phyloP scores from a whole-genome alignment of 106 monocot species.

The Ottelia alismoides region DNA sequence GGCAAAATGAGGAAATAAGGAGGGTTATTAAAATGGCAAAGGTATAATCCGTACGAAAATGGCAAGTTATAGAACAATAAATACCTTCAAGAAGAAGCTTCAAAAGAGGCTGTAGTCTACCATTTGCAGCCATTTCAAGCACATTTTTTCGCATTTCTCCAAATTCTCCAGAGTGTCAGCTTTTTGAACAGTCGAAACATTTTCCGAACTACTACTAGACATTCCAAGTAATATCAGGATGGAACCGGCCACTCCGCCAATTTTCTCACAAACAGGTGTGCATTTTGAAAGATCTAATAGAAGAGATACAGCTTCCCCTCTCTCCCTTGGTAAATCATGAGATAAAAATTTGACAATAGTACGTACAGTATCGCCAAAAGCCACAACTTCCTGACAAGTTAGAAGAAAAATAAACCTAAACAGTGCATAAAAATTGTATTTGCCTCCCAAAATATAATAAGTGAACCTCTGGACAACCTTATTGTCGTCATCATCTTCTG shows the following conservation, averaged over 20 bases:
- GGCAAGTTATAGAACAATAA: too few relatives aligned
- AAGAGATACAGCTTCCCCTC: constrained; percentile 68
- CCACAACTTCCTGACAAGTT: constrained; percentile 59
- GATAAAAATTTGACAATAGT: constrained; percentile 80
- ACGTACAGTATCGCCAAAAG: constrained; percentile 62
- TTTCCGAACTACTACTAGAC: constrained; percentile 70
- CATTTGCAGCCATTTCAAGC: constrained; percentile 90
- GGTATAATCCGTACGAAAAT: too few relatives aligned
- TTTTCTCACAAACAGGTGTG: constrained; percentile 57
- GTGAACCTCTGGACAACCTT: constrained; percentile 73
- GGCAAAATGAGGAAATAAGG: too few relatives aligned
- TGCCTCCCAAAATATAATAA: too few relatives aligned
- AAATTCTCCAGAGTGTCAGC: constrained; percentile 77
- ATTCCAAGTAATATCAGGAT: constrained; percentile 81
- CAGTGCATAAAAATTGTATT: too few relatives aligned
- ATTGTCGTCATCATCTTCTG: constrained; percentile 67
- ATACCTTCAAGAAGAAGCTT: constrained; percentile 55
- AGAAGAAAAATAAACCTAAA: too few relatives aligned
- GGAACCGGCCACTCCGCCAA: constrained; percentile 67
- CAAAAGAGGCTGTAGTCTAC: constrained; percentile 74
- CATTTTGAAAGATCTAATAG: constrained; percentile 83
- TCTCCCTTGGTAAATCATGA: constrained; percentile 47
- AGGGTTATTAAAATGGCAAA: too few relatives aligned
- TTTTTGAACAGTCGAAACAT: constrained; percentile 41
- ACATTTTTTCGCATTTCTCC: constrained; percentile 82